Conservation (phyloP, 2,329 filamentous ascomycete genomes). For the Madurella mycetomatis region DNA sequence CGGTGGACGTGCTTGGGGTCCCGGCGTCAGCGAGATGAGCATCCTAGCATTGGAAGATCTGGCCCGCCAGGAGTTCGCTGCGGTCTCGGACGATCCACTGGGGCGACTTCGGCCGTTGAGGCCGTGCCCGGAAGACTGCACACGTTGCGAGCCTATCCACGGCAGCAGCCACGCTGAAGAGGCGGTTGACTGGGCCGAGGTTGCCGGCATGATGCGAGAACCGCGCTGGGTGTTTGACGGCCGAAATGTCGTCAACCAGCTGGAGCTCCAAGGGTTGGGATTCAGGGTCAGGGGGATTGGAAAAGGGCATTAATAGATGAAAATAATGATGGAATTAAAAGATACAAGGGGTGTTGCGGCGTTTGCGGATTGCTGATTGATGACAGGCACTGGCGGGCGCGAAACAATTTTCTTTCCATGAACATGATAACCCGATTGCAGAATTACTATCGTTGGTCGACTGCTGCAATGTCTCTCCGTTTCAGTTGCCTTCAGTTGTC, state of each 20-base stretch:
- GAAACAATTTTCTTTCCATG: no score
- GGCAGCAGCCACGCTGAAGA: slow-evolving; percentile 8
- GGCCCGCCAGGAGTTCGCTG: not conserved
- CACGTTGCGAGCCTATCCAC: slow-evolving; percentile 2
- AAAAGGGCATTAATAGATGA: slow-evolving; percentile 10
- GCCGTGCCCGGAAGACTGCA: slow-evolving; percentile 14
- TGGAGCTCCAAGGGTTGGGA: slow-evolving; percentile 21
- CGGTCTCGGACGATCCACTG: slow-evolving; percentile 22
- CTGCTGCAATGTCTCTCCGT: no score
- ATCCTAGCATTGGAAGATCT: slow-evolving; percentile 27
- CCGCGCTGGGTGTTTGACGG: slow-evolving; percentile 26
- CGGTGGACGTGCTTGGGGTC: not conserved
- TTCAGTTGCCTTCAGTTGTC: no score
- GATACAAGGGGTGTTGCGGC: no score
- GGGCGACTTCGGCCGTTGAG: slow-evolving; percentile 18
- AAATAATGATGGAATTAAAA: no score
- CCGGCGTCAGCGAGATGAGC: slow-evolving; percentile 27
- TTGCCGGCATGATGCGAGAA: slow-evolving; percentile 22
- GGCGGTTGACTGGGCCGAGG: slow-evolving; percentile 23
- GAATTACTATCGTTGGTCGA: no score
- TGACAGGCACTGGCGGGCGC: no score
- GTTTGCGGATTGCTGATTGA: no score
- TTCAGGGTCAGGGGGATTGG: slow-evolving; percentile 23
- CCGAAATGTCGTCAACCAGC: slow-evolving; percentile 21
- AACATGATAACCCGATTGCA: no score